Evolutionary conservation across 1,139 yeast genomes (phyloP).

Genomic region (Lodderomyces oxycetoniae): DNA sequence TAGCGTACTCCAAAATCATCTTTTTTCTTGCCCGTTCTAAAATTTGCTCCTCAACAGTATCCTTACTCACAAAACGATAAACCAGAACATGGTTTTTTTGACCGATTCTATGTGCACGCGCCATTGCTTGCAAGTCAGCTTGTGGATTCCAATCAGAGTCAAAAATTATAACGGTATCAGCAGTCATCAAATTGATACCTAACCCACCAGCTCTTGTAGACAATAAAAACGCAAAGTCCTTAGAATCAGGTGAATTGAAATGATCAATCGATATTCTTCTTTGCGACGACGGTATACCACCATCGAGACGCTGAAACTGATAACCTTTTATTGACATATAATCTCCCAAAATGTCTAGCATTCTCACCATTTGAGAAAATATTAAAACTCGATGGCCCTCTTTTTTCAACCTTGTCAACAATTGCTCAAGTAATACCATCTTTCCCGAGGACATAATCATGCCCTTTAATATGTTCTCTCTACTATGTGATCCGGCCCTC

Average conservation of each 20-base stretch:
- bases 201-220: conserved; percentile 98
- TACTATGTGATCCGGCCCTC: conserved; percentile 53
- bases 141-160: conserved; percentile 99
- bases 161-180: conserved; percentile 94
- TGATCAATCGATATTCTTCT: conserved; percentile 95
- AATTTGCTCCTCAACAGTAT: conserved; percentile 96
- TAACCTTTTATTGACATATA: conserved; percentile 87
- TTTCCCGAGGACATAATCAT: conserved; percentile 97
- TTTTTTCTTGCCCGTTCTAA: conserved; percentile 94
- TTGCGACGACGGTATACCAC: conserved; percentile 92
- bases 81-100: conserved; percentile 97
- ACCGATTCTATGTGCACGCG: conserved; percentile 98
- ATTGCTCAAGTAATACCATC: conserved; percentile 91
- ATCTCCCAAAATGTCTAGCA: conserved; percentile 93
- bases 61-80: conserved; percentile 92
- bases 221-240: conserved; percentile 84
- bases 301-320: conserved; percentile 89
- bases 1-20: conserved; percentile 97
- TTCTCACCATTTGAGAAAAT: conserved; percentile 95
- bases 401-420: conserved; percentile 73
- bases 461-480: conserved; percentile 83
- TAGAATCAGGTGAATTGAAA: conserved; percentile 89
- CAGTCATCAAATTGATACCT: conserved; percentile 97
- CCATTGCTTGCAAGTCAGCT: conserved; percentile 99
- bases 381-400: conserved; percentile 96